Percentiles rank a stretch among this genome's conserved stretches.
These are phyloP conservation scores for Pseudogymnoascus sp. DNA, from an alignment of 2,329 filamentous ascomycete species.

Conservation along the genomic window DNA sequence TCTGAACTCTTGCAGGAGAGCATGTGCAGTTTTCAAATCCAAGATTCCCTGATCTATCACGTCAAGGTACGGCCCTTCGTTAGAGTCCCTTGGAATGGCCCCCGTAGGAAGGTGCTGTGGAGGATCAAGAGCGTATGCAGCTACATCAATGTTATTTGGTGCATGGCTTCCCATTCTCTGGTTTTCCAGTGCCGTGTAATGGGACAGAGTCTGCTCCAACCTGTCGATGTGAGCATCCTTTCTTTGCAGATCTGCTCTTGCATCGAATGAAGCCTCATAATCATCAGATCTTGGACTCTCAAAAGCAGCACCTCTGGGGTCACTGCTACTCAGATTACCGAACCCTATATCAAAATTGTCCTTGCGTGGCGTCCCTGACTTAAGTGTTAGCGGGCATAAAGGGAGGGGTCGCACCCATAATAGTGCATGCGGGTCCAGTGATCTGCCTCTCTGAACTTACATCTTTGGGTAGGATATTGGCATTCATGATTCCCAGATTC, in stretches of 20 bases:
- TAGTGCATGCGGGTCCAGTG: not conserved
- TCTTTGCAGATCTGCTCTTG: not conserved
- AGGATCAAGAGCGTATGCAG: not conserved
- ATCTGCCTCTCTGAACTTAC: not conserved
- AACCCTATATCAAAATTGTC: not conserved
- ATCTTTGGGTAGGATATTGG: not conserved
- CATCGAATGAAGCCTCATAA: not conserved
- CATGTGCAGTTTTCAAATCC: not conserved
- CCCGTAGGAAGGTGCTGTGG: constrained; percentile 22
- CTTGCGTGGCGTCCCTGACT: not conserved
- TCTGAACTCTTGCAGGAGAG: constrained; percentile 8
- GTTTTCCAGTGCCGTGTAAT: not conserved
- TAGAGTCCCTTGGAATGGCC: not conserved
- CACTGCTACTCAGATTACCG: not conserved
- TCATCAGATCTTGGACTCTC: not conserved
- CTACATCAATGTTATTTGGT: not conserved
- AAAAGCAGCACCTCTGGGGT: not conserved
- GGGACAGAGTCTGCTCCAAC: not conserved
- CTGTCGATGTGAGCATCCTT: not conserved
- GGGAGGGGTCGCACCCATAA: not conserved
- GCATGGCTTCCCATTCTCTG: not conserved
- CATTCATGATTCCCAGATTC: not conserved
- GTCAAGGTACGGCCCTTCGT: not conserved
- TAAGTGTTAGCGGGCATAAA: not conserved
- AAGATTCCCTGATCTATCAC: constrained; percentile 8